phyloP scores from a whole-genome alignment of 371 early-diverging fungal species.

The Rhizopus arrhizus region DNA sequence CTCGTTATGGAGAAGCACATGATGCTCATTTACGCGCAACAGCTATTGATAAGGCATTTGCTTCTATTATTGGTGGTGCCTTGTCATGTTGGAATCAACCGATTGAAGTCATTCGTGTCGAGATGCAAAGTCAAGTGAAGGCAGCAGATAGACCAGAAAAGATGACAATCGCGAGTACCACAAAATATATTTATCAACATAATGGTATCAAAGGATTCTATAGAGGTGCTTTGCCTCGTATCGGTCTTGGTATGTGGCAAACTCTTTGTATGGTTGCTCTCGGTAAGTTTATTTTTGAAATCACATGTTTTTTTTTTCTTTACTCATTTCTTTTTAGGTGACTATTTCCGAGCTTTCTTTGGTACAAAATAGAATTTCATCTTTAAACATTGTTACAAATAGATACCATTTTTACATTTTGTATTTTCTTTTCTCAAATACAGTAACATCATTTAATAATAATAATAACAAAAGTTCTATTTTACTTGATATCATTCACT shows the following conservation, averaged over 20 bases:
- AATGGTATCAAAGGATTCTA: conserved; percentile 92
- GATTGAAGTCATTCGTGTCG: conserved; percentile 95
- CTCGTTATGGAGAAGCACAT: conserved; percentile 49
- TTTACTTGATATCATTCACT: background rate
- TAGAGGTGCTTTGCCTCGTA: conserved; percentile 89
- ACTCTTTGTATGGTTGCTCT: conserved; percentile 97
- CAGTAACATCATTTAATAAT: background rate
- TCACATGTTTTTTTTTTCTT: background rate
- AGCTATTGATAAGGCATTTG: conserved; percentile 66
- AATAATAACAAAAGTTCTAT: background rate
- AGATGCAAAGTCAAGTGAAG: conserved; percentile 94
- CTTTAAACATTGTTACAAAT: conserved; percentile 3
- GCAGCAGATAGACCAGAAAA: conserved; percentile 83
- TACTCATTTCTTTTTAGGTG: conserved; percentile 23
- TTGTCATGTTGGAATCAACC: conserved; percentile 97
- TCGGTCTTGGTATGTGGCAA: conserved; percentile 92
- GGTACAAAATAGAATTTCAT: conserved; percentile 29
- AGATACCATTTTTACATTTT: background rate
- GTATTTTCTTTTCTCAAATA: background rate
- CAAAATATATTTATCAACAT: conserved; percentile 88
- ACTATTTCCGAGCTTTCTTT: conserved; percentile 40
- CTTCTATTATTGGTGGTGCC: conserved; percentile 88
- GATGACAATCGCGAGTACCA: conserved; percentile 79
- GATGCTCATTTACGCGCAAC: conserved; percentile 40
- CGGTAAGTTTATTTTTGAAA: conserved; percentile 57